These are phyloP conservation scores for Syzygium jambos DNA, from an alignment of 345 rosid genomes.

Conservation along the genomic window DNA sequence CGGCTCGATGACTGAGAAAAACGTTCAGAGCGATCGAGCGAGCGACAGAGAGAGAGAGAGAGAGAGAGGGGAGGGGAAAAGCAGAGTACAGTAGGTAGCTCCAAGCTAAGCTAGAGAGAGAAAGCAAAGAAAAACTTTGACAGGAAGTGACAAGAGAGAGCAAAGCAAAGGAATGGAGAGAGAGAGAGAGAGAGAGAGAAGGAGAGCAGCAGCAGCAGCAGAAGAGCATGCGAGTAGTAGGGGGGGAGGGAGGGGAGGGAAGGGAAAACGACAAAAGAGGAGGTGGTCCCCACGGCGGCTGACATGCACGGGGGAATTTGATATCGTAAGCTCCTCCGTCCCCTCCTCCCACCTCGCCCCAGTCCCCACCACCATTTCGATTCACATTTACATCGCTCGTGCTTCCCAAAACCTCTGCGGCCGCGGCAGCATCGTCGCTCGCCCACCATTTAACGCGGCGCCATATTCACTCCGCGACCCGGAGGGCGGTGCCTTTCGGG, in stretches of 20 bases:
- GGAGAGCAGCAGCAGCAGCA: not conserved
- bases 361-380: too few species aligned
- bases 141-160: not conserved
- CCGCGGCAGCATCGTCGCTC: too few species aligned
- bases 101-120: constrained; percentile 2
- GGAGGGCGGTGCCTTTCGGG: too few species aligned
- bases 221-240: not conserved
- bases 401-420: not conserved
- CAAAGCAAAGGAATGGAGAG: not conserved
- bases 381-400: not conserved
- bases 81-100: constrained; percentile 1
- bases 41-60: not conserved
- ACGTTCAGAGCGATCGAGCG: not conserved
- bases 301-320: not conserved
- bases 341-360: not conserved
- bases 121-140: not conserved
- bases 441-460: too few species aligned
- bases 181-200: not conserved
- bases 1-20: not conserved
- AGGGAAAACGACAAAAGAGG: not conserved
- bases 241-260: too few species aligned
- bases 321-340: not conserved
- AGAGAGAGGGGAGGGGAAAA: not conserved
- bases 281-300: not conserved
- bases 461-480: too few species aligned